Evolutionary conservation across 805 yeast species (phyloP).

Genomic region (Lachancea quebecensis): DNA sequence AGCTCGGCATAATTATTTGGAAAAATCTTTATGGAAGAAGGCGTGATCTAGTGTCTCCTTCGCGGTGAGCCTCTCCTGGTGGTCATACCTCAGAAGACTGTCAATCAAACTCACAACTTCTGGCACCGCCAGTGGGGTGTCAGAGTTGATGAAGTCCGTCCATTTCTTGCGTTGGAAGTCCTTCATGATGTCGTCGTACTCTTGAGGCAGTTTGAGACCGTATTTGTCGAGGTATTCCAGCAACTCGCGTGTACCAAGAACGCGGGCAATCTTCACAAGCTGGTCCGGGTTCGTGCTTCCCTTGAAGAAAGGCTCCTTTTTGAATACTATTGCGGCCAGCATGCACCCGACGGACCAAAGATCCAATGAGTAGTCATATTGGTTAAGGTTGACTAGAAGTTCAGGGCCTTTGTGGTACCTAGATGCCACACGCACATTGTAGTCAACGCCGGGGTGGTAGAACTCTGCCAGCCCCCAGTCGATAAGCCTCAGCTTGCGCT

Average conservation of each 20-base stretch:
- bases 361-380: conserved; percentile 83
- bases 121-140: conserved; percentile 46
- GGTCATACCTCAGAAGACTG: conserved; percentile 71
- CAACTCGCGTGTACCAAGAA: conserved; percentile 76
- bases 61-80: conserved; percentile 82
- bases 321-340: conserved; percentile 82
- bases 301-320: conserved; percentile 87
- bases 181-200: conserved; percentile 69
- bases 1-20: neutral
- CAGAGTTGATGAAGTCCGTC: conserved; percentile 51
- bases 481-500: conserved; percentile 58
- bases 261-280: conserved; percentile 81
- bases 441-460: conserved; percentile 83
- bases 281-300: conserved; percentile 91
- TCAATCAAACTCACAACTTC: conserved; percentile 66
- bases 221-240: conserved; percentile 61
- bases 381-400: conserved; percentile 70
- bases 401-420: conserved; percentile 92
- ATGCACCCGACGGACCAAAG: conserved; percentile 90
- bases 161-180: conserved; percentile 62
- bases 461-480: conserved; percentile 97
- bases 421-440: conserved; percentile 87
- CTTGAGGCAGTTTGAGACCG: conserved; percentile 60
- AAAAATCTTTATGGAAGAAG: conserved; percentile 42
- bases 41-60: conserved; percentile 78